Base-by-base conservation (phyloP, 2,329 filamentous ascomycete species). In the Bipolaris cookei region DNA sequence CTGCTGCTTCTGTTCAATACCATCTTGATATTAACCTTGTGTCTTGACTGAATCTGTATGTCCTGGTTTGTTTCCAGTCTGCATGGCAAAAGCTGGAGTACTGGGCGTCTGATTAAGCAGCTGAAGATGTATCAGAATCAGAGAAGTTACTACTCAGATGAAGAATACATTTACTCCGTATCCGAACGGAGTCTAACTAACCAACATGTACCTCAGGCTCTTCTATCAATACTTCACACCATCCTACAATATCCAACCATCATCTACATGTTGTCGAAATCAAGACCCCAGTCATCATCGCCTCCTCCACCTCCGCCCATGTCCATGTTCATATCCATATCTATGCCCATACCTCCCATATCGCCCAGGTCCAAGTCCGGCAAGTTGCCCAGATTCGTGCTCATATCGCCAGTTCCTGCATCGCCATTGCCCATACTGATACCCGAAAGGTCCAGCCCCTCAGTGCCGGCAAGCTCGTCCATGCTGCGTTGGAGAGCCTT, bases 211-310 rank as follows among this genome's bases (percentile, higher is more conserved):
- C 13, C 3, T 13, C 28, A 13, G 13, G 10, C 10, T 3, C 28
- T 13, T 11, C 3, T 30, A 30, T 30, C 28, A 30, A 30, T 13
- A 13, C 10, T 30, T 11, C 2, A 11, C 28, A 30, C 1, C 28
- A 30, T 11, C 1, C 10, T 13, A 30, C 10, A 11, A 10, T 30
- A 30, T 30, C 23, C 6, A 30, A 46, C 48, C 49, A 44, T 14
- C 1, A 46, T 10, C 64, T 70, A 74, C 72, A 76, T 75, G 53
- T 72, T 71, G 45, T 71, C 67, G 71, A 80, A 78, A 51, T 80
- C 75, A 59, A 82, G 62, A 0, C 76, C 80, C 60, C 78, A 80
- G 59, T 72, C 70, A 52, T 73, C 66, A 55, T 75, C 68, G n/a
- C 45, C 43, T 7, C 63, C 71, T 42, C 65, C 71, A 28, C 69